A percentile compares a stretch with the other conserved stretches of the same genome.
These are phyloP conservation scores for Dalechampia spathulata DNA, from an alignment of 441 rosid genomes.

Conservation along the genomic window DNA sequence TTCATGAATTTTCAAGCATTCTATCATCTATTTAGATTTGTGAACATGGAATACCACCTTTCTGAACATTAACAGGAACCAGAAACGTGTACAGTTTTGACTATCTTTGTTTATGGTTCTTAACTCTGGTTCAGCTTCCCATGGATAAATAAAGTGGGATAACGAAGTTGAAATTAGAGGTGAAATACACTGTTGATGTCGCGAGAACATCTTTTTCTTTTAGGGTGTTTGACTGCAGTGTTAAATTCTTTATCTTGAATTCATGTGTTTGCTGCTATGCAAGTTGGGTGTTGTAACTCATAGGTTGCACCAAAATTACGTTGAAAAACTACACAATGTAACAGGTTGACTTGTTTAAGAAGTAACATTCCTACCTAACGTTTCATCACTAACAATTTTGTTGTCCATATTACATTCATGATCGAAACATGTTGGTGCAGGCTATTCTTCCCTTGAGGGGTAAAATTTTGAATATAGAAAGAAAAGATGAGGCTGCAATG, in stretches of 20 bases:
- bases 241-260: not conserved
- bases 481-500: constrained; percentile 95
- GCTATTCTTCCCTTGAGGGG: constrained; percentile 98
- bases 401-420: not conserved
- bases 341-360: too few relatives aligned
- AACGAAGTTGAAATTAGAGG: too few relatives aligned
- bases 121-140: not conserved
- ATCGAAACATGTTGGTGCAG: constrained; percentile 30
- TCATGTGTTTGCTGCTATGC: not conserved
- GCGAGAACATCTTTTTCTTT: not conserved
- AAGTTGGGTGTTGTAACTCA: not conserved
- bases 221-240: not conserved
- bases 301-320: not conserved
- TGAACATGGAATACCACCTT: not conserved
- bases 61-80: not conserved
- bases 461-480: constrained; percentile 85
- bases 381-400: not conserved
- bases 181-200: too few relatives aligned
- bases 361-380: not conserved
- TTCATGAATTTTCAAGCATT: not conserved
- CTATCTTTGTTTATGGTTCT: not conserved
- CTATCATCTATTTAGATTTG: too few relatives aligned
- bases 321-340: not conserved
- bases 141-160: not conserved
- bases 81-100: not conserved